phyloP scores from a whole-genome alignment of 768 basidiomycete genomes.

The Amanita subjunquillea region DNA sequence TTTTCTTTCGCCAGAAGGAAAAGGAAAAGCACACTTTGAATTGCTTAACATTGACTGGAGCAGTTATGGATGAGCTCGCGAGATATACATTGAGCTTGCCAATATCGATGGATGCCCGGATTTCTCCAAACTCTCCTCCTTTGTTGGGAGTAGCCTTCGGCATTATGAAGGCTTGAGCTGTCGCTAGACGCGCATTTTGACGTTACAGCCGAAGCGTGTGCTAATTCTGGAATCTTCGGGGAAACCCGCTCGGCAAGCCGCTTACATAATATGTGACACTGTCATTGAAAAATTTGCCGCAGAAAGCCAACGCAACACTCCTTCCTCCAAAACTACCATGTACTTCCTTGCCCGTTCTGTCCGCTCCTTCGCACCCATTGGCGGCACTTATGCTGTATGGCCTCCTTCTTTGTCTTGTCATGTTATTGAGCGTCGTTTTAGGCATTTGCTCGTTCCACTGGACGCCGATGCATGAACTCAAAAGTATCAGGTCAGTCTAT shows the following conservation, averaged over 20 bases:
- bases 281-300: slow-evolving; percentile 31
- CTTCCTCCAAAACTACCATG: slow-evolving; percentile 50
- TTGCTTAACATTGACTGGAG: slow-evolving; percentile 77
- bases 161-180: background rate
- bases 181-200: background rate
- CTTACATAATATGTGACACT: slow-evolving; percentile 21
- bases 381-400: slow-evolving; percentile 53
- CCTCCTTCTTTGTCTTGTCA: slow-evolving; percentile 2
- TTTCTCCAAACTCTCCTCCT: slow-evolving; percentile 69
- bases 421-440: slow-evolving; percentile 15
- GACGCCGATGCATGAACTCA: slow-evolving; percentile 91
- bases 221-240: slow-evolving; percentile 18
- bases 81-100: slow-evolving; percentile 60
- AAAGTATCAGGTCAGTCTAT: slow-evolving; percentile 72
- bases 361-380: slow-evolving; percentile 47
- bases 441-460: slow-evolving; percentile 60
- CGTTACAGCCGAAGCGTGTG: slow-evolving; percentile 11
- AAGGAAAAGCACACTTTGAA: slow-evolving; percentile 59
- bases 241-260: slow-evolving; percentile 25
- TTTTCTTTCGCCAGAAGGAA: background rate
- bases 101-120: slow-evolving; percentile 63
- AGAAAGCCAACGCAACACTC: slow-evolving; percentile 17
- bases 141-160: slow-evolving; percentile 20
- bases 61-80: slow-evolving; percentile 39
- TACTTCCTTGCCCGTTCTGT: slow-evolving; percentile 59